Conservation (phyloP, 2,329 filamentous ascomycete species). For the Samsoniella hepiali region DNA sequence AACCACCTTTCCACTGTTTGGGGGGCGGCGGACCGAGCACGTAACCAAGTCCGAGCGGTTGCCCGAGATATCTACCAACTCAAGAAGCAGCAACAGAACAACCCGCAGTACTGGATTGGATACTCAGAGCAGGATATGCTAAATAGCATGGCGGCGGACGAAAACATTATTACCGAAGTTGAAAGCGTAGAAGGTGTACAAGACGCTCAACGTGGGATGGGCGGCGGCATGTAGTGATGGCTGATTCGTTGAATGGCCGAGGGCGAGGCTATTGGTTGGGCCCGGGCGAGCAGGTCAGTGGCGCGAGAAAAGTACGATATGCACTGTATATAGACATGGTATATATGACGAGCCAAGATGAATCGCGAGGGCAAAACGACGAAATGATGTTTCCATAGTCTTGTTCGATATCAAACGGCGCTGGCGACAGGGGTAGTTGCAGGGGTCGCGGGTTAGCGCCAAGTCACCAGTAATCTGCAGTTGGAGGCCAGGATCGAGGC, state of each 20-base stretch:
- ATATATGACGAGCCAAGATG: neutral
- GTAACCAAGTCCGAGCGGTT: constrained; percentile 71
- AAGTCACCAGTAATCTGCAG: neutral
- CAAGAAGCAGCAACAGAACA: constrained; percentile 54
- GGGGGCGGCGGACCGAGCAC: constrained; percentile 67
- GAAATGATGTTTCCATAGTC: neutral
- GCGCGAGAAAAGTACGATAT: neutral
- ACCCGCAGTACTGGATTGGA: constrained; percentile 53
- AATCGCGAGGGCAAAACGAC: neutral
- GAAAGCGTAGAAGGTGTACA: constrained; percentile 34
- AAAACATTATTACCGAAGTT: constrained; percentile 58
- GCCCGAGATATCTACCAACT: constrained; percentile 69
- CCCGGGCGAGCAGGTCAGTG: neutral
- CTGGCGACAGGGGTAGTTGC: neutral
- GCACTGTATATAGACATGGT: neutral
- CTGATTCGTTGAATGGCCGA: neutral
- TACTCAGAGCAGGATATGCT: constrained; percentile 55
- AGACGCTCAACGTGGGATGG: constrained; percentile 18
- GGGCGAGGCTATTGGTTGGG: neutral
- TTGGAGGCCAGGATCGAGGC: neutral
- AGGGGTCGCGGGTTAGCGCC: neutral
- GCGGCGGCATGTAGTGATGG: constrained; percentile 11
- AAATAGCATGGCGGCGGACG: constrained; percentile 53
- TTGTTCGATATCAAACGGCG: neutral
- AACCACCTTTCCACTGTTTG: constrained; percentile 67